These are phyloP conservation scores for Tricholoma sp. DNA, from an alignment of 768 basidiomycete genomes.

Conservation along the genomic window DNA sequence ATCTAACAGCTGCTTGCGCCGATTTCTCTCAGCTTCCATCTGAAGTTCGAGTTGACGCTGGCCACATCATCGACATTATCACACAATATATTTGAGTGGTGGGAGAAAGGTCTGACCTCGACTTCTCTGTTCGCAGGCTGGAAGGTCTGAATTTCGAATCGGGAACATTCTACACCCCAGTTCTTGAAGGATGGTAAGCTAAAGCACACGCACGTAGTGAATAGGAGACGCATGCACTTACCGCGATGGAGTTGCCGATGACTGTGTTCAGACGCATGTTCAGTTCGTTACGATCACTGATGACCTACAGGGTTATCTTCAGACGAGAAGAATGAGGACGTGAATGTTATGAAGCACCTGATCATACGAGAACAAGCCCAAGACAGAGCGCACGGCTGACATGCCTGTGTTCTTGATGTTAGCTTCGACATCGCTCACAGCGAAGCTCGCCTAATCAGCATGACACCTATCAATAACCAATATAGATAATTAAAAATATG, in stretches of 20 bases:
- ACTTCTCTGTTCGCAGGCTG: constrained; percentile 57
- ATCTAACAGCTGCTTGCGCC: constrained; percentile 52
- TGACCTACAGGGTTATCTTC: constrained; percentile 29
- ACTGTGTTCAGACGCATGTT: constrained; percentile 42
- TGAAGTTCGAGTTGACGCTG: constrained; percentile 57
- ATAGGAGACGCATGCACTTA: constrained; percentile 14
- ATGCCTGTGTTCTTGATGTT: constrained; percentile 51
- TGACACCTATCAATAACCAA: neutral
- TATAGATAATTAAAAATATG: neutral
- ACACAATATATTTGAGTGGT: neutral
- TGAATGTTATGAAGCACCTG: constrained; percentile 23
- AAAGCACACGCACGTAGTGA: neutral
- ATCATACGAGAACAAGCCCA: constrained; percentile 46
- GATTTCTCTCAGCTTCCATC: constrained; percentile 54
- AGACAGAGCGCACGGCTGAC: constrained; percentile 48
- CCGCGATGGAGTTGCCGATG: constrained; percentile 45
- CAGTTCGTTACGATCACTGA: constrained; percentile 48
- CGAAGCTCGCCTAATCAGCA: constrained; percentile 38
- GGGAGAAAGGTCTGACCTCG: constrained; percentile 32
- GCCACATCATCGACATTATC: neutral
- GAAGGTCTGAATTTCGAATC: constrained; percentile 58
- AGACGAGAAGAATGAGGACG: neutral
- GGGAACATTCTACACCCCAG: constrained; percentile 55
- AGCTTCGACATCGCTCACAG: constrained; percentile 40
- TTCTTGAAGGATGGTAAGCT: constrained; percentile 22